phyloP scores from a whole-genome alignment of 139 green algal genomes.

The Chlamydomonas incerta region DNA sequence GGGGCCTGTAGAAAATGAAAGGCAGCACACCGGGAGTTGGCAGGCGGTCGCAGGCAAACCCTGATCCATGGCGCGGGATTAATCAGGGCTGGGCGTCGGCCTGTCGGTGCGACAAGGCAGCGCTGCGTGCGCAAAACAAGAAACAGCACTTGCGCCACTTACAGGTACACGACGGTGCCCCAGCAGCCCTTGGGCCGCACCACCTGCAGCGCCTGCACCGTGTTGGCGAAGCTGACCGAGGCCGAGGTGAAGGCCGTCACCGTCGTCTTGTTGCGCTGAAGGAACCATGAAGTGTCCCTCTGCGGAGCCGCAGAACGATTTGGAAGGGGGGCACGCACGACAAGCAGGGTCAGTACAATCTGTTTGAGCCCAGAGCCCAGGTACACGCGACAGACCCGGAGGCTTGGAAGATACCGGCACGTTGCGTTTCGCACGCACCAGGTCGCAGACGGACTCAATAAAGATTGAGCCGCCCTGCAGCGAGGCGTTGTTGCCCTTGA shows the following conservation, averaged over 20 bases:
- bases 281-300: background rate
- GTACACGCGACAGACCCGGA: no score
- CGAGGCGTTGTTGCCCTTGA: background rate
- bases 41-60: no score
- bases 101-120: no score
- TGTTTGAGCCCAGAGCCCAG: no score
- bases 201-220: background rate
- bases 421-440: constrained; percentile 9
- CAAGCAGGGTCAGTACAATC: background rate
- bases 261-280: background rate
- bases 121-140: background rate
- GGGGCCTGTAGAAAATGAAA: background rate
- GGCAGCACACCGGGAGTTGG: no score
- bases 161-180: constrained; percentile 35
- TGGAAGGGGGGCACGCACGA: background rate
- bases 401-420: background rate
- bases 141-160: background rate
- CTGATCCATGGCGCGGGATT: no score
- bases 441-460: constrained; percentile 11
- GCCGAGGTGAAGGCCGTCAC: background rate
- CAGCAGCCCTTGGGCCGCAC: constrained; percentile 28
- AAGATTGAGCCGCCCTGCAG: constrained; percentile 29
- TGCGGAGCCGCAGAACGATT: background rate
- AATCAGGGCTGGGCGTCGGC: no score
- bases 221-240: background rate